Base-by-base conservation (phyloP, 352 stramenopile genomes). In the Pythium sp. region DNA sequence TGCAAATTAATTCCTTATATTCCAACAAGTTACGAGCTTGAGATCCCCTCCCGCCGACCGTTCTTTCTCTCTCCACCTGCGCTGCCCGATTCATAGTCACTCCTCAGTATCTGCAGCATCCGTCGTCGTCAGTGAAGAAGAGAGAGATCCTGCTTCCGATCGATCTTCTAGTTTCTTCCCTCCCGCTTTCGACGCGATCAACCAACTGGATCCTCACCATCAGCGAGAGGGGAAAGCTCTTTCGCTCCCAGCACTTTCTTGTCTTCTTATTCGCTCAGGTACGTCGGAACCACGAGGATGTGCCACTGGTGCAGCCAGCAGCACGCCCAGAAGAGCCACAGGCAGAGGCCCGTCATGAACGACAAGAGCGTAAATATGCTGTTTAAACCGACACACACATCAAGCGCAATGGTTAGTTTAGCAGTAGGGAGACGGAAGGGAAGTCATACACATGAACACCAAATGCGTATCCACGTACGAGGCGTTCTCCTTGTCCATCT, bases 321-420 rank as follows among this genome's bases (percentile, higher is more conserved):
- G 70, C 88, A 96, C n/a, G 86, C 88, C 88, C 88, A 96, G 74
- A 96, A 94, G 75, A 96, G 88, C 88, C 88, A 96, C 69, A 96
- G 76, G 71, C 88, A 96, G 30, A 96, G 64, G 34, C 88, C 88
- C 20, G 79, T 84, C 78, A 96, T 94, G 64, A 92, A 91, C 56
- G 86, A 72, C 58, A 94, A 73, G 69, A 94, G 72, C 55, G 82
- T 92, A 66, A 94, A 94, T 58, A 96, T 81, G 55, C 88, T 96
- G 68, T 36, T n/a, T 51, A 15, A 65, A 32, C 28, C 28, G n/a
- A 62, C 22, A 65, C 34, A 71, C 18, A 15, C 20, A 43, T 22
- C 41, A 47, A 20, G 15, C 14, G 15, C 41, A n/a, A 47, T n/a
- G 14, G 15, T 47, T 47, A n/a, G 41, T 20, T n/a, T n/a, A 9